These are phyloP conservation scores for Candida saitoana DNA, from an alignment of 805 yeast species.

Conservation along the genomic window DNA sequence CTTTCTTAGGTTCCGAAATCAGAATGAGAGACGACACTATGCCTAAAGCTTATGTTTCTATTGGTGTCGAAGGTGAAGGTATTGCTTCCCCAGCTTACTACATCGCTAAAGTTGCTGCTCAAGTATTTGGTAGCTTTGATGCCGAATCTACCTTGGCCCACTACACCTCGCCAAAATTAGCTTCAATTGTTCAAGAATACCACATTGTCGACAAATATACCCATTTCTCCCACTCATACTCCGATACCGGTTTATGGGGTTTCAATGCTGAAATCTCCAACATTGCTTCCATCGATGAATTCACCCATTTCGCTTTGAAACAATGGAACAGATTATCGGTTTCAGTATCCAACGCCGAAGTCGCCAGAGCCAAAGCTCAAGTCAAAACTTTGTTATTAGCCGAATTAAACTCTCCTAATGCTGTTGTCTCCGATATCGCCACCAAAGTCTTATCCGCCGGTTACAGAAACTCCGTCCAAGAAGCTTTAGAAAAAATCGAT, in stretches of 20 bases:
- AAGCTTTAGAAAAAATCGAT: slow-evolving; percentile 60
- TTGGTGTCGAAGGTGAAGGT: slow-evolving; percentile 74
- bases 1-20: slow-evolving; percentile 81
- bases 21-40: slow-evolving; percentile 85
- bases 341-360: slow-evolving; percentile 72
- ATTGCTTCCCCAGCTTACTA: slow-evolving; percentile 58
- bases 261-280: slow-evolving; percentile 63
- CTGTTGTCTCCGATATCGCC: slow-evolving; percentile 57
- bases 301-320: slow-evolving; percentile 74
- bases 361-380: slow-evolving; percentile 69
- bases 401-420: slow-evolving; percentile 44
- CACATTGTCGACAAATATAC: slow-evolving; percentile 67
- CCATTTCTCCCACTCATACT: slow-evolving; percentile 70
- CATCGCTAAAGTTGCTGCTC: slow-evolving; percentile 71
- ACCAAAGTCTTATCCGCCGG: slow-evolving; percentile 56
- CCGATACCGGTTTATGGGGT: slow-evolving; percentile 84
- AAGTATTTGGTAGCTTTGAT: slow-evolving; percentile 49
- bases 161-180: slow-evolving; percentile 60
- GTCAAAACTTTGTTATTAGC: slow-evolving; percentile 61
- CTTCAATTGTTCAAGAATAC: slow-evolving; percentile 64
- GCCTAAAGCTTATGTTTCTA: slow-evolving; percentile 73
- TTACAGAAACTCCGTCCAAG: slow-evolving; percentile 56
- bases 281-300: slow-evolving; percentile 62
- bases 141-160: slow-evolving; percentile 51
- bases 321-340: slow-evolving; percentile 84